phyloP scores from a whole-genome alignment of 768 basidiomycete species.

The Trametes elegans region DNA sequence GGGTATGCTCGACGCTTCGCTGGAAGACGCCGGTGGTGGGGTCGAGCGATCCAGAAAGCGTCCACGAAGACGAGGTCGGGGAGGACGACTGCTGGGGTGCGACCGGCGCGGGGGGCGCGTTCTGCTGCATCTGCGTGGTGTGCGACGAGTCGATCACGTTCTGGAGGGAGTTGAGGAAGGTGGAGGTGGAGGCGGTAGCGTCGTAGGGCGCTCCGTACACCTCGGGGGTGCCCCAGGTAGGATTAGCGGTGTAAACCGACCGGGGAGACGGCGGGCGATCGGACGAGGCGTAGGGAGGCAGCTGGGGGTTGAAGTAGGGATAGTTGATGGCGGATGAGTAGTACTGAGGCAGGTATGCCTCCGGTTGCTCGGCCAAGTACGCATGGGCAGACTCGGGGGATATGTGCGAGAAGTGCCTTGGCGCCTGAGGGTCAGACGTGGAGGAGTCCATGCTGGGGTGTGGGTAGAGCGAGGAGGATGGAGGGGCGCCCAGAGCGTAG shows the following conservation, averaged over 20 bases:
- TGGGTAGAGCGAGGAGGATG: conserved; percentile 2
- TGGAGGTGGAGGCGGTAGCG: neutral
- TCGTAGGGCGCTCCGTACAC: conserved; percentile 1
- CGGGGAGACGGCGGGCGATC: conserved; percentile 12
- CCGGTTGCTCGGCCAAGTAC: conserved; percentile 7
- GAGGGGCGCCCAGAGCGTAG: conserved; percentile 16
- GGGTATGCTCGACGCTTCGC: conserved; percentile 59
- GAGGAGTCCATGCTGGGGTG: conserved; percentile 5
- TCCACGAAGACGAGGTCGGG: conserved; percentile 23
- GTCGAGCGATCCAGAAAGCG: conserved; percentile 60
- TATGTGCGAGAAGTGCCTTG: neutral
- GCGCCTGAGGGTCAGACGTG: neutral
- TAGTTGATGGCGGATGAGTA: neutral
- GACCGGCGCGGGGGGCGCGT: neutral
- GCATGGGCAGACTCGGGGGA: neutral
- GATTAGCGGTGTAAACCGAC: conserved; percentile 10
- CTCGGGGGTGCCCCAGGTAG: neutral
- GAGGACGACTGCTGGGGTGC: neutral
- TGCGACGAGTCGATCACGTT: conserved; percentile 12
- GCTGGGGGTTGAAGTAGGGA: neutral
- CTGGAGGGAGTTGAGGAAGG: conserved; percentile 3
- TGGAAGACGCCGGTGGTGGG: conserved; percentile 66
- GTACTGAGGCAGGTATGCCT: neutral
- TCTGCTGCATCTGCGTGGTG: conserved; percentile 8
- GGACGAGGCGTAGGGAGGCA: neutral